Percentiles rank a stretch among this genome's conserved stretches.
These are phyloP conservation scores for Ogataea saltuana DNA, from an alignment of 805 yeast species.

Conservation along the genomic window DNA sequence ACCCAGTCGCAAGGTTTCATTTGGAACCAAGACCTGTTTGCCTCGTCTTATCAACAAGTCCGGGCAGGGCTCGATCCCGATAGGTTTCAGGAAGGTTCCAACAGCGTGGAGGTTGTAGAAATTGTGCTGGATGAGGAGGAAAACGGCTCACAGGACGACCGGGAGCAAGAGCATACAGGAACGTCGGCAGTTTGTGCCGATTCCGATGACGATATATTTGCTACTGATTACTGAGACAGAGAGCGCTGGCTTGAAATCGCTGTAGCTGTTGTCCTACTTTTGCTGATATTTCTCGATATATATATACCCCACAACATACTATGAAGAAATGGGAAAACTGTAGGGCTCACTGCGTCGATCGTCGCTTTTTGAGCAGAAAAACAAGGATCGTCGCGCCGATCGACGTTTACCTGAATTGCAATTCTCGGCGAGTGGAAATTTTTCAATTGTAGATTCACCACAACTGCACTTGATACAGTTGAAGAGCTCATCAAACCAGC, in stretches of 20 bases:
- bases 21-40: conserved; percentile 78
- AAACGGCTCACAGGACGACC: not conserved
- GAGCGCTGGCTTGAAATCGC: not conserved
- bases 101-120: conserved; percentile 29
- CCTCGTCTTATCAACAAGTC: conserved; percentile 65
- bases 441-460: no score
- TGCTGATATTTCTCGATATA: not conserved
- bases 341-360: no score
- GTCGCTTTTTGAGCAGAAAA: no score
- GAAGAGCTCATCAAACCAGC: no score
- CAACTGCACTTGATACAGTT: no score
- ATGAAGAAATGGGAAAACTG: no score
- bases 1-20: conserved; percentile 71
- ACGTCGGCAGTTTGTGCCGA: conserved; percentile 3
- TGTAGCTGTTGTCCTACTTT: not conserved
- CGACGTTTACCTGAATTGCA: not conserved
- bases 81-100: conserved; percentile 23
- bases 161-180: conserved; percentile 1
- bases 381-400: not conserved
- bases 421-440: not conserved
- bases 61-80: conserved; percentile 37
- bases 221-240: conserved; percentile 16
- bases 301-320: not conserved
- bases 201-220: conserved; percentile 19
- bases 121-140: conserved; percentile 25